A percentile compares a stretch with the other conserved stretches of the same genome.
phyloP scores from a whole-genome alignment of 1,284 basidiomycete species.

The Meira miltonrushii region DNA sequence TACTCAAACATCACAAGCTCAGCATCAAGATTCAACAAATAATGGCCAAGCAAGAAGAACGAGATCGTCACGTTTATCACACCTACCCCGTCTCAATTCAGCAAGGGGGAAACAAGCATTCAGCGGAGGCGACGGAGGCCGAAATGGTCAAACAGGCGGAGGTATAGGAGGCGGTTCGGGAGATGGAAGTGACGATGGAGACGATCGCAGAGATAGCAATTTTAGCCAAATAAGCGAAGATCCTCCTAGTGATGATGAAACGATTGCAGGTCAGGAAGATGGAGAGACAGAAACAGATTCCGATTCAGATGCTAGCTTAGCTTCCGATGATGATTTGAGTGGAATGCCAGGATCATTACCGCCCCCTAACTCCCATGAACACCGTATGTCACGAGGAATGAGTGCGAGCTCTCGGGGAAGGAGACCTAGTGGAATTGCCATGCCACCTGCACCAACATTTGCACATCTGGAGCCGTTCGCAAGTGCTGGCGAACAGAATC shows the following conservation, averaged over 20 bases:
- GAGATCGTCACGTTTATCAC: conserved; percentile 21
- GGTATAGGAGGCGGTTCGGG: conserved; percentile 1
- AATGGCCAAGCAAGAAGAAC: background rate
- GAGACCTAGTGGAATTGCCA: too few species aligned
- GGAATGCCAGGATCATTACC: conserved; percentile 8
- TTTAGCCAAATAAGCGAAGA: conserved; percentile 28
- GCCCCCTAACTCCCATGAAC: background rate
- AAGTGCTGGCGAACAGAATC: too few species aligned
- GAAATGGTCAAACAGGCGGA: background rate
- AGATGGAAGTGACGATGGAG: conserved; percentile 22
- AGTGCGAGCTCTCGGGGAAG: too few species aligned
- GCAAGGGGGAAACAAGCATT: conserved; percentile 21
- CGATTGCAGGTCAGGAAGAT: conserved; percentile 3
- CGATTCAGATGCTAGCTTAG: conserved; percentile 7
- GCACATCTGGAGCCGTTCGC: too few species aligned
- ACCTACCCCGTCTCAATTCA: conserved; percentile 39
- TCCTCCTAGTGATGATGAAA: conserved; percentile 26
- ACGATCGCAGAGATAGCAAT: conserved; percentile 29
- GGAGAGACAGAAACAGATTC: conserved; percentile 22
- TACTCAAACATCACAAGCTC: too few species aligned
- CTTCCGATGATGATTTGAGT: conserved; percentile 1
- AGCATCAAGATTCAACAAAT: background rate
- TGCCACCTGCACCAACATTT: too few species aligned
- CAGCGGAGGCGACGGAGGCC: conserved; percentile 1
- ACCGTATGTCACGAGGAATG: conserved; percentile 13